These are phyloP conservation scores for Fraxinus velutina DNA, from an alignment of 305 asterid genomes.

Conservation along the genomic window DNA sequence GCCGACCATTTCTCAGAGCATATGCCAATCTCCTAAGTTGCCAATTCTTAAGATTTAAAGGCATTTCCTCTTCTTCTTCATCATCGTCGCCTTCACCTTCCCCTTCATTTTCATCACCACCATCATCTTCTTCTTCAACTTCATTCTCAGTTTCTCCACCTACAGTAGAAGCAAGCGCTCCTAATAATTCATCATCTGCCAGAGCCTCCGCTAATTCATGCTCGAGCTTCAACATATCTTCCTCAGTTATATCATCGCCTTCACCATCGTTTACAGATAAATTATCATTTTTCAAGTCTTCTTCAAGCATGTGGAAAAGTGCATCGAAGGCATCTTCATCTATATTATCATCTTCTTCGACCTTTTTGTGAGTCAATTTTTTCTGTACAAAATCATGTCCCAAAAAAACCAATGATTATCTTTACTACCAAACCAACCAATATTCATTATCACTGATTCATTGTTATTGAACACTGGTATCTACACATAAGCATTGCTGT, in stretches of 20 bases:
- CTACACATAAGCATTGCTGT: background rate
- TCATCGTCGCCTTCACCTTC: constrained; percentile 30
- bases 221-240: constrained; percentile 72
- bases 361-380: constrained; percentile 28
- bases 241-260: constrained; percentile 66
- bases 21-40: constrained; percentile 75
- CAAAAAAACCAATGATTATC: constrained; percentile 10
- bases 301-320: constrained; percentile 70
- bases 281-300: constrained; percentile 75
- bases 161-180: constrained; percentile 39
- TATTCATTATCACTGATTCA: background rate
- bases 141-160: constrained; percentile 28
- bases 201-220: constrained; percentile 78
- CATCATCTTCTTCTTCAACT: constrained; percentile 30
- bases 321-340: constrained; percentile 92
- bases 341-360: constrained; percentile 45
- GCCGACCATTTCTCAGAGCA: constrained; percentile 81
- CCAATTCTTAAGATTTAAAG: constrained; percentile 69
- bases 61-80: constrained; percentile 57
- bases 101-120: constrained; percentile 18
- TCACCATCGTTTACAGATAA: constrained; percentile 36
- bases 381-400: constrained; percentile 33
- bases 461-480: background rate
- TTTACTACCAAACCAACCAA: background rate
- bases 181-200: constrained; percentile 69